Percentiles rank a stretch among this genome's conserved stretches.
Conservation (phyloP, 805 yeast species). For the Hanseniaspora pseudoguilliermondii region DNA sequence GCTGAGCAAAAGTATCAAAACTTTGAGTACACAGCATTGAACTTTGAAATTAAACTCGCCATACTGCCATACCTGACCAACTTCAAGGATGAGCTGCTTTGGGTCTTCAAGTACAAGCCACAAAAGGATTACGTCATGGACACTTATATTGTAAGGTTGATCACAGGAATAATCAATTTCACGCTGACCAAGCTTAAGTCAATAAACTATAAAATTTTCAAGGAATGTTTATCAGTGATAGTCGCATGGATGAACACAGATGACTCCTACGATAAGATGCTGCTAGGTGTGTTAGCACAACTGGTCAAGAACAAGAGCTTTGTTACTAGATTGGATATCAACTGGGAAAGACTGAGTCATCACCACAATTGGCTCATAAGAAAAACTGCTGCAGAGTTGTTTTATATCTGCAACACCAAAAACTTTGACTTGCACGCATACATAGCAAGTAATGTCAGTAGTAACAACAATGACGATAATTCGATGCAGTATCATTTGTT, state of each 20-base stretch:
- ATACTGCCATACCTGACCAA: not conserved
- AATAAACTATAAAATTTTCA: not conserved
- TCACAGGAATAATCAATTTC: constrained; percentile 7
- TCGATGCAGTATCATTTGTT: not conserved
- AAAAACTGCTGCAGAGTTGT: constrained; percentile 8
- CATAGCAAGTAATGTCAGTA: not conserved
- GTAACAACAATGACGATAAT: not conserved
- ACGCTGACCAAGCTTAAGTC: not conserved
- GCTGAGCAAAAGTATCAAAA: not conserved
- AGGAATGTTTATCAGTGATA: not conserved
- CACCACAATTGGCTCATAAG: constrained; percentile 3
- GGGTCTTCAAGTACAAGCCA: not conserved
- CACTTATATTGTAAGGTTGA: constrained; percentile 9
- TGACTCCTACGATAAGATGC: not conserved
- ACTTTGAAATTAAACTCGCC: constrained; percentile 10
- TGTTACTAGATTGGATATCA: not conserved
- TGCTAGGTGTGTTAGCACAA: not conserved
- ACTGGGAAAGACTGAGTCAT: not conserved
- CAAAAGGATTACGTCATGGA: constrained; percentile 7
- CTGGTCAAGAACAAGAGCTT: constrained; percentile 1
- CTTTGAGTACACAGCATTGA: not conserved
- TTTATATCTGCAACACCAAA: constrained; percentile 1
- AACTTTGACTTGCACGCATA: not conserved
- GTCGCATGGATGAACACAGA: not conserved
- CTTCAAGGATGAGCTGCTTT: not conserved